These are phyloP conservation scores for Epicoccum nigrum DNA, from an alignment of 2,329 filamentous ascomycete genomes.

Conservation along the genomic window DNA sequence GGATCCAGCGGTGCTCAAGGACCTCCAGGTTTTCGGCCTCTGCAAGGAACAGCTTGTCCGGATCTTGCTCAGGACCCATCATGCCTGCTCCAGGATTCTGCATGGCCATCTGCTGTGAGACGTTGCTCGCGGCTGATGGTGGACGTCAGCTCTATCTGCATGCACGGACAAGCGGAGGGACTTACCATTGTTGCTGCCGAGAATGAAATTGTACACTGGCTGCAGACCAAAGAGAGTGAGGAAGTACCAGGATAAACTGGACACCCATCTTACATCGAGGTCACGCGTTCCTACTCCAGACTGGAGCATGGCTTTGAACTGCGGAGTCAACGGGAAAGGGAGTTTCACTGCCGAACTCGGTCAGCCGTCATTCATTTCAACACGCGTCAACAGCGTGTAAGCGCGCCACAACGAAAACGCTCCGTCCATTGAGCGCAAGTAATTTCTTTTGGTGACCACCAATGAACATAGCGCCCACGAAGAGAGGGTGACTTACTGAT, in stretches of 20 bases:
- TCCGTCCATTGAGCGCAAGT: not conserved
- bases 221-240: slow-evolving; percentile 95
- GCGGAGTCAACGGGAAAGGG: slow-evolving; percentile 94
- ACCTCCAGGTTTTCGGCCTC: slow-evolving; percentile 97
- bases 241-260: slow-evolving; percentile 98
- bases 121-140: slow-evolving; percentile 81
- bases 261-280: slow-evolving; percentile 98
- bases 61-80: slow-evolving; percentile 91
- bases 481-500: slow-evolving; percentile 71
- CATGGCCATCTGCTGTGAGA: slow-evolving; percentile 81
- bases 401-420: not conserved
- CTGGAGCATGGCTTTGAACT: slow-evolving; percentile 99
- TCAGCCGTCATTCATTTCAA: slow-evolving; percentile 18
- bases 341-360: slow-evolving; percentile 73
- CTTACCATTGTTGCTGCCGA: slow-evolving; percentile 94
- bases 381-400: not conserved
- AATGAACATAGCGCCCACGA: not conserved
- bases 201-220: slow-evolving; percentile 94
- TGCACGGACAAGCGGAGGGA: slow-evolving; percentile 20
- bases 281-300: slow-evolving; percentile 94
- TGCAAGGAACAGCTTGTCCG: slow-evolving; percentile 89
- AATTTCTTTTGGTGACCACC: not conserved
- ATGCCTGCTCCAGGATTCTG: slow-evolving; percentile 77
- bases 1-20: slow-evolving; percentile 88
- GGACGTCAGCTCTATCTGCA: slow-evolving; percentile 37